Base-by-base conservation (phyloP, 768 basidiomycete species). In the Saitozyma podzolica region DNA sequence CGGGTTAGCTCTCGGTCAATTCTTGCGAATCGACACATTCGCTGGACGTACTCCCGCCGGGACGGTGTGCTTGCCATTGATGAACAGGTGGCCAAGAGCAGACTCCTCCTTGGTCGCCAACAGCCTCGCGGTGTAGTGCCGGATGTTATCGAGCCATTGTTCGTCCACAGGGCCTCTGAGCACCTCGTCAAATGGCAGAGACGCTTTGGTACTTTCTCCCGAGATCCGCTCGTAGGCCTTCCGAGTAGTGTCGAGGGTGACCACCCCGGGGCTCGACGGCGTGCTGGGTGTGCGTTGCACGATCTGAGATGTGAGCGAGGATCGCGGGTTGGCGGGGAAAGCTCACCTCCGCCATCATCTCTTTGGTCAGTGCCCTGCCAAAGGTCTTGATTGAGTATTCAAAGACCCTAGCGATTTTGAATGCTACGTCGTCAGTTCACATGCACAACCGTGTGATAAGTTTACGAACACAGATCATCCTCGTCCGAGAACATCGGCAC, bases 21-120 rank as follows among this genome's bases (percentile, higher is more conserved):
- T 47, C 13, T 39, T 19, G 7, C 13, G 37, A 40, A 11, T 8
- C 19, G 37, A 43, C 47, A 54, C 11, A 50, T 19, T 20, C 37
- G 8, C 47, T n/a, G 42, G 19, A 81, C 87, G 68, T 68, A 90
- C 91, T 57, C 89, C 88, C 65, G 85, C 84, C 53, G 91, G 76
- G 11, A 84, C 78, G 56, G 86, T 83, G 75, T 89, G 84, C 72
- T 88, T 92, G n/a, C 94, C 94, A 70, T 97, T 95, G 73, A 95
- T 82, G 78, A 97, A 95, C 4, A 83, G 86, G 66, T 90, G 87
- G 0, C 92, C 93, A 2, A 77, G 77, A 0, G 81, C 69, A 11
- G 59, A 70, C 19, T 66, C 64, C 14, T 53, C 62, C 55, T 64
- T 70, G n/a, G 81, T 82, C 3, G 85, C 81, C 9, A 84, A 85